phyloP scores from a whole-genome alignment of 2,329 filamentous ascomycete genomes.

The Elsinoe necatrix region DNA sequence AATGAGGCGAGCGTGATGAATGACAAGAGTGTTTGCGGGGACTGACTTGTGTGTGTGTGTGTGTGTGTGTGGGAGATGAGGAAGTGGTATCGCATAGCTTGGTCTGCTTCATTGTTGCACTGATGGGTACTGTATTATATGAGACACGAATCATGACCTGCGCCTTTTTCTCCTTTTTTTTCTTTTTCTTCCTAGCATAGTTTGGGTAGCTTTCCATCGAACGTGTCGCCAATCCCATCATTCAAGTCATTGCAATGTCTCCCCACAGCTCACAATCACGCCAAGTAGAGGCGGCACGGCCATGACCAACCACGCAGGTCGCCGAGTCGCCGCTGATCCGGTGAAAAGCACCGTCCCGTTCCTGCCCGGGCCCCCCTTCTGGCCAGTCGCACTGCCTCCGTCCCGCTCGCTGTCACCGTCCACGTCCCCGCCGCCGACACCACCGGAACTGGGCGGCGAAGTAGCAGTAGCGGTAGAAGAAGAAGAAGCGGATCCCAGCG shows the following conservation, averaged over 20 bases:
- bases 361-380: not conserved
- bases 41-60: too few relatives aligned
- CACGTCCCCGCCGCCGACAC: too few relatives aligned
- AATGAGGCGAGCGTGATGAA: too few relatives aligned
- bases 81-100: not conserved
- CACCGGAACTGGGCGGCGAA: too few relatives aligned
- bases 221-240: not conserved
- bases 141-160: conserved; percentile 6
- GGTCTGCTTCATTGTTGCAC: not conserved
- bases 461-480: not conserved
- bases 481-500: not conserved
- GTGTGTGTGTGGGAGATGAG: too few relatives aligned
- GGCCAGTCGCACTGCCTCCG: too few relatives aligned
- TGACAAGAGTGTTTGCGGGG: too few relatives aligned
- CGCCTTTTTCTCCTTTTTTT: not conserved
- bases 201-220: not conserved
- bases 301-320: not conserved
- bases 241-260: not conserved
- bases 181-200: not conserved
- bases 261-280: not conserved
- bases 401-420: too few relatives aligned
- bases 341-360: not conserved
- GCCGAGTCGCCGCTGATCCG: not conserved
- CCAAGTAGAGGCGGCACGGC: not conserved
- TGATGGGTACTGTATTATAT: not conserved